Conservation (phyloP, 371 early-diverging fungal species). For the Encephalitozoon cuniculi region DNA sequence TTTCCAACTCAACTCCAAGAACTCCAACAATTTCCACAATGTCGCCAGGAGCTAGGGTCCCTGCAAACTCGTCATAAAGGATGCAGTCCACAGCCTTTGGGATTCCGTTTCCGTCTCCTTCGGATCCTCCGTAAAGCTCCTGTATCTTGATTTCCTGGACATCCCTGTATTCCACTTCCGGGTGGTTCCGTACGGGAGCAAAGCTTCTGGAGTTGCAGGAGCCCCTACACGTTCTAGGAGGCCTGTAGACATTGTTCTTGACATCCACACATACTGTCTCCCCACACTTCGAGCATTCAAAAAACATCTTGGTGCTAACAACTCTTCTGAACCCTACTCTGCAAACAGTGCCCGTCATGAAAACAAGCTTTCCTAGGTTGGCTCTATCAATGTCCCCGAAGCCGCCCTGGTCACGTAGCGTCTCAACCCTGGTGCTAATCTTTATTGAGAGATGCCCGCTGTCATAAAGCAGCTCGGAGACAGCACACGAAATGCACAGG, state of each 20-base stretch:
- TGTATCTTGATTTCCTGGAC: constrained; percentile 57
- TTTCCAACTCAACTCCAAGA: constrained; percentile 46
- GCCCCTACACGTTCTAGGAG: constrained; percentile 41
- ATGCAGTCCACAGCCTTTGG: constrained; percentile 45
- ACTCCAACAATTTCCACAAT: constrained; percentile 50
- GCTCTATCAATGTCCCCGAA: background rate
- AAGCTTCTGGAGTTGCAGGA: constrained; percentile 54
- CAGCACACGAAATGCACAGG: constrained; percentile 34
- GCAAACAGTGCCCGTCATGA: constrained; percentile 47
- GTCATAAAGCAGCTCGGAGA: constrained; percentile 25
- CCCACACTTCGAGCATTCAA: constrained; percentile 57
- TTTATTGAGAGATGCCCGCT: background rate
- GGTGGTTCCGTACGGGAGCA: constrained; percentile 25
- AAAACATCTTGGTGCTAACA: constrained; percentile 24
- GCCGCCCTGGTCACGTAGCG: background rate
- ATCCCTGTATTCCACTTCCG: constrained; percentile 37
- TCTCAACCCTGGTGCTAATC: constrained; percentile 5
- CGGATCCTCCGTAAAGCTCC: constrained; percentile 28
- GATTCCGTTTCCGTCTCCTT: constrained; percentile 14
- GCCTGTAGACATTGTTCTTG: constrained; percentile 39
- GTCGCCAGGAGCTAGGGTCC: constrained; percentile 57
- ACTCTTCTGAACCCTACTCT: constrained; percentile 50
- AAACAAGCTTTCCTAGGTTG: constrained; percentile 32
- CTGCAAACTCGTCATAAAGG: constrained; percentile 49
- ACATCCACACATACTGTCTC: constrained; percentile 23